Conservation (phyloP, 2,329 filamentous ascomycete species). For the Aureobasidium sp. region DNA sequence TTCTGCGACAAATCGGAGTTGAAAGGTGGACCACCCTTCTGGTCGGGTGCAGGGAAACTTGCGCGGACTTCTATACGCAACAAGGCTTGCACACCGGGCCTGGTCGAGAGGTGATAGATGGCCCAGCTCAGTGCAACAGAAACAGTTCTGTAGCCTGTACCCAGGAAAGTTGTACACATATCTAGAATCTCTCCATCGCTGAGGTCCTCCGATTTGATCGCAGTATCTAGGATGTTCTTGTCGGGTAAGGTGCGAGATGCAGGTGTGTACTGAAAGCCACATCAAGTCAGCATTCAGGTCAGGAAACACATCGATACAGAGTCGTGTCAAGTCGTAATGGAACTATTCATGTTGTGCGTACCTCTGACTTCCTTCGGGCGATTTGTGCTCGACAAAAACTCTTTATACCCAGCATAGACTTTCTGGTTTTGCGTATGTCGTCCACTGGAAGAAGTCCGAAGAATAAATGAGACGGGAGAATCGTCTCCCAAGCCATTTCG, state of each 20-base stretch:
- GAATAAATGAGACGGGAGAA: background rate
- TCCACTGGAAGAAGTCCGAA: background rate
- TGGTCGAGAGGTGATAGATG: background rate
- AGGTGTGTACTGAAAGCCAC: background rate
- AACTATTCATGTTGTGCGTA: background rate
- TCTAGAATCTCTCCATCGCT: background rate
- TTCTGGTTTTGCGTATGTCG: background rate
- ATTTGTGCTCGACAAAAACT: background rate
- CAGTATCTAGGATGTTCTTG: constrained; percentile 4
- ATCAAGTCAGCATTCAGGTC: background rate
- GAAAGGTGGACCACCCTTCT: background rate
- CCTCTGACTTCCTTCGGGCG: background rate
- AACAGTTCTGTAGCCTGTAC: background rate
- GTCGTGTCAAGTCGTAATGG: background rate
- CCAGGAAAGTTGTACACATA: constrained; percentile 1
- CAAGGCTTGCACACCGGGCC: constrained; percentile 4
- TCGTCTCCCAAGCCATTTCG: constrained; percentile 8
- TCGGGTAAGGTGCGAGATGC: background rate
- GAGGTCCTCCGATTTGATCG: background rate
- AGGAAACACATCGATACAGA: background rate
- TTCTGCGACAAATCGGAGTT: background rate
- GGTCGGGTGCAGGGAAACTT: background rate
- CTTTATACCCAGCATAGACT: background rate
- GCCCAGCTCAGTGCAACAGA: constrained; percentile 1
- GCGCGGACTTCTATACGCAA: background rate